Evolutionary conservation across 2,329 filamentous ascomycete genomes (phyloP).

Genomic region (Clarireedia monteithiana): DNA sequence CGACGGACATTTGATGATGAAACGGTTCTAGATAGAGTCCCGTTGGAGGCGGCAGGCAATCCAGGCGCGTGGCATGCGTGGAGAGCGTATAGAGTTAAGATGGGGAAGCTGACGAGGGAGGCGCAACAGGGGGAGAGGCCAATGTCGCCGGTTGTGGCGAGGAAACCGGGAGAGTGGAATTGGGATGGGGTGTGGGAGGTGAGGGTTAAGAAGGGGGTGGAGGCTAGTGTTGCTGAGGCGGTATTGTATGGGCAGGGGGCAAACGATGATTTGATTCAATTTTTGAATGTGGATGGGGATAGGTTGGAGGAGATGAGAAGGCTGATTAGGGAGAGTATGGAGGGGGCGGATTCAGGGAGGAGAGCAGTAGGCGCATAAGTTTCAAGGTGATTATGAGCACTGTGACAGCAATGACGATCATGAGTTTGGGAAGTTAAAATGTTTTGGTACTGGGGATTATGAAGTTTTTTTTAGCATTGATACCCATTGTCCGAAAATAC

Average conservation of each 20-base stretch:
- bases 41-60: constrained; percentile 78
- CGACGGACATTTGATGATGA: constrained; percentile 75
- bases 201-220: constrained; percentile 71
- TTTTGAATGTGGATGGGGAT: constrained; percentile 53
- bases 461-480: no score
- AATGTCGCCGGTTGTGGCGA: constrained; percentile 6
- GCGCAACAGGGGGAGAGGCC: not conserved
- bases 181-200: constrained; percentile 98
- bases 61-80: constrained; percentile 92
- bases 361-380: constrained; percentile 11
- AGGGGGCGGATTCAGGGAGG: constrained; percentile 33
- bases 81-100: constrained; percentile 58
- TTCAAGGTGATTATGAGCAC: not conserved
- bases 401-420: no score
- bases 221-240: constrained; percentile 68
- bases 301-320: constrained; percentile 51
- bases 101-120: constrained; percentile 26
- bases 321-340: constrained; percentile 41
- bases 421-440: no score
- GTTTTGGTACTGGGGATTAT: not conserved
- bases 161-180: constrained; percentile 81
- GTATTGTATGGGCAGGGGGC: constrained; percentile 64
- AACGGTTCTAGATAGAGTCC: constrained; percentile 66
- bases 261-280: constrained; percentile 64
- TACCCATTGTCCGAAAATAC: no score